These are phyloP conservation scores for Plasmodium billcollinsi DNA, from an alignment of 169 alveolate genomes.

Conservation along the genomic window DNA sequence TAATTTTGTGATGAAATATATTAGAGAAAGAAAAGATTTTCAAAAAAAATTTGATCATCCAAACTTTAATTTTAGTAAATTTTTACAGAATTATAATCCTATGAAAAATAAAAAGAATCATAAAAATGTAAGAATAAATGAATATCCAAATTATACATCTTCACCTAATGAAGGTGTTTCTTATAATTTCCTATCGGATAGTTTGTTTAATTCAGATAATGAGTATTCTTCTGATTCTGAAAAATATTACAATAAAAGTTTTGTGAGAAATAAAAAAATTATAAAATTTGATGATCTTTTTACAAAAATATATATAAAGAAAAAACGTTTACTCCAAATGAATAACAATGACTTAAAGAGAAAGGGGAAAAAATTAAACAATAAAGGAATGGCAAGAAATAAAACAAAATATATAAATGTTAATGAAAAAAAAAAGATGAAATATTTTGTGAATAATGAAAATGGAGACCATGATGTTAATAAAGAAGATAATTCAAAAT, in stretches of 20 bases:
- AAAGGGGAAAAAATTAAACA: slow-evolving; percentile 7
- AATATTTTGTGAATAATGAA: slow-evolving; percentile 10
- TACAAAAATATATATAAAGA: slow-evolving; percentile 66
- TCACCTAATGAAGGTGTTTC: slow-evolving; percentile 15
- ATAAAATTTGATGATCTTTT: slow-evolving; percentile 71
- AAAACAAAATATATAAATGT: not conserved
- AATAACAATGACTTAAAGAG: not conserved
- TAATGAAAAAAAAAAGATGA: not conserved
- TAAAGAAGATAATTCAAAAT: no score
- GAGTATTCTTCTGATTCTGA: slow-evolving; percentile 45
- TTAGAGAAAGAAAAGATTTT: slow-evolving; percentile 51
- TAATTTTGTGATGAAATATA: slow-evolving; percentile 23
- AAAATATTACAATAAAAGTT: slow-evolving; percentile 6
- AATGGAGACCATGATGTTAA: no score
- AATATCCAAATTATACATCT: not conserved
- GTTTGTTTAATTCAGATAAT: slow-evolving; percentile 5
- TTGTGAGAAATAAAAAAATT: slow-evolving; percentile 8
- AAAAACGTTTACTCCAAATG: slow-evolving; percentile 17
- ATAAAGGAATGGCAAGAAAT: not conserved
- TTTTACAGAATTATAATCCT: slow-evolving; percentile 4
- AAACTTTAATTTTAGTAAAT: slow-evolving; percentile 14
- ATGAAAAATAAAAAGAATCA: slow-evolving; percentile 2
- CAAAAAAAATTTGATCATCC: slow-evolving; percentile 29
- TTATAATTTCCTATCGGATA: slow-evolving; percentile 39
- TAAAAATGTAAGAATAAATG: not conserved